phyloP scores from a whole-genome alignment of 2,329 filamentous ascomycete genomes.

The Aurifilum marmelostoma region DNA sequence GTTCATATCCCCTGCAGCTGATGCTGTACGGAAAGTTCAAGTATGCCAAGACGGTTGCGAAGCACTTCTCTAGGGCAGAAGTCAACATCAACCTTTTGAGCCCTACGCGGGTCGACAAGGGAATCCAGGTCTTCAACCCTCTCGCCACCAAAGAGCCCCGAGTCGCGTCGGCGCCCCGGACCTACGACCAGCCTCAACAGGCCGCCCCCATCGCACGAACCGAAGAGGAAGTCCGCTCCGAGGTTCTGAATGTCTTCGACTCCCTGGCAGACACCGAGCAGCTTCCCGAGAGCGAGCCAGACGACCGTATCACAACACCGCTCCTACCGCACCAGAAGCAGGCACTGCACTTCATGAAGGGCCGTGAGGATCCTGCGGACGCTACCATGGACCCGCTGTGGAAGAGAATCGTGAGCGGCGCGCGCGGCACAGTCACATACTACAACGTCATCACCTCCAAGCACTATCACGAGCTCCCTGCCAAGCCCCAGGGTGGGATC shows the following conservation, averaged over 20 bases:
- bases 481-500: conserved; percentile 72
- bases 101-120: conserved; percentile 67
- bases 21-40: conserved; percentile 79
- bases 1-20: conserved; percentile 66
- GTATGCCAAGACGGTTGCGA: conserved; percentile 51
- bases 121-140: conserved; percentile 76
- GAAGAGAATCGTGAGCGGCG: conserved; percentile 58
- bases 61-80: conserved; percentile 13
- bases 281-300: conserved; percentile 72
- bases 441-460: conserved; percentile 86
- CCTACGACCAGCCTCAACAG: conserved; percentile 39
- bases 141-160: conserved; percentile 60
- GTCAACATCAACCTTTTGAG: conserved; percentile 72
- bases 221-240: conserved; percentile 82
- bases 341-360: conserved; percentile 82
- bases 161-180: conserved; percentile 9
- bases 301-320: conserved; percentile 62
- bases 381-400: conserved; percentile 71
- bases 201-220: conserved; percentile 57
- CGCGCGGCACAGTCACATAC: conserved; percentile 63
- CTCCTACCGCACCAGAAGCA: conserved; percentile 88
- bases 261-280: conserved; percentile 76
- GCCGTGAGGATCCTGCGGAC: conserved; percentile 70
- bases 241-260: conserved; percentile 88
- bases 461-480: conserved; percentile 60